Base-by-base conservation (phyloP, 164 flowering plant species). In the Sedum album region DNA sequence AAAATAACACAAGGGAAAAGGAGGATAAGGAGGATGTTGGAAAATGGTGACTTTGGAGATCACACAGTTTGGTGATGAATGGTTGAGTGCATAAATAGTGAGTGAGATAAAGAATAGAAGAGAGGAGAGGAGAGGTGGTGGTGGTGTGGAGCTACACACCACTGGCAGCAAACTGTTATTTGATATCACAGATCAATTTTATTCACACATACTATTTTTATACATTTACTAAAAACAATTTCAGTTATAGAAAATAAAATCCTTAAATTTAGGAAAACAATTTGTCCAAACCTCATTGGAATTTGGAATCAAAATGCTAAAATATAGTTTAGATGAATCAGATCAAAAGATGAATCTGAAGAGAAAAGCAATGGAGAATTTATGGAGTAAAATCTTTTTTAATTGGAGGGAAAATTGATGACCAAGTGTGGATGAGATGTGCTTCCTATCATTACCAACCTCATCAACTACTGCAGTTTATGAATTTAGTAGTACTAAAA, bases 111-210 rank as follows among this genome's bases (percentile, higher is more conserved):
- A 25, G 15, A 26, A 55, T 8, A 55, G 9, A 25, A 13, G 31
- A 55, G 61, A 26, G 20, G 49, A 44, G 49, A 44, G 14, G 49
- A 4, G 14, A 44, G 49, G 49, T 25, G 61, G 61, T 25, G 61
- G 30, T 55, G 61, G 61, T 21, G 60, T 55, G 61, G 61, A 55
- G 61, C 61, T 55, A 6, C 61, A 55, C 61, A 55, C 61, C 61
- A 55, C 61, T 55, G 61, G 61, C 14, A 55, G 61, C 61, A 25
- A 55, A 55, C 61, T 55, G 31, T 55, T 25, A 55, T 55, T 55
- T 55, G 61, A 55, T 55, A 55, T 23, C 61, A 55, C 61, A 55
- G 61, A 55, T 55, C 61, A 55, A 55, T 25, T 0, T 21, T 49
- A 20, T 49, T 49, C 10, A 55, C 13, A 55, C 61, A 55, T 26